Base-by-base conservation (phyloP, 371 early-diverging fungal genomes). In the Lichtheimia ornata region DNA sequence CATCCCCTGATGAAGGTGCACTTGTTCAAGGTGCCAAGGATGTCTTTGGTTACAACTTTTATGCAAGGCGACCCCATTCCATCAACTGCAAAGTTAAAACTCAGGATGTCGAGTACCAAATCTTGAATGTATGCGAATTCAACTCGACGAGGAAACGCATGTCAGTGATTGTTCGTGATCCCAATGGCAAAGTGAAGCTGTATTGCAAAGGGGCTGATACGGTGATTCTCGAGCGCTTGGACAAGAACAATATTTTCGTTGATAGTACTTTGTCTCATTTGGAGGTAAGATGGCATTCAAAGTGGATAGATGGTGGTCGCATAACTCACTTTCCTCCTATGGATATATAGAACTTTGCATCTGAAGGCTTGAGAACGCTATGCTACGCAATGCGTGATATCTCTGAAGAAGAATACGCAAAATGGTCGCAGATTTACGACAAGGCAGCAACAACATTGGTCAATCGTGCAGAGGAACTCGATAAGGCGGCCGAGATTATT, bases 131-230 rank as follows among this genome's bases (percentile, higher is more conserved):
- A 52, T 94, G 94, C 73, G 99, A 98, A 71, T 98, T 98, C 83
- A 97, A 97, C 70, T 93, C 94, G 43, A 96, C 96, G 17, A 85
- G 99, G 42, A 98, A 98, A 70, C 88, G 99, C 53, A 97, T 98
- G 99, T 94, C 94, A 2, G 91, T 92, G 2, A 75, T 98, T 27
- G 80, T 96, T 14, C 86, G 94, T 18, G 82, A 85, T 50, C 93
- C 96, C 2, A 93, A 95, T 61, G 95, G 94, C 28, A 85, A 87
- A 53, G 91, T 98, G 59, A 91, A 91, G 67, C 79, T 98, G 45
- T 96, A 92, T 77, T 92, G 92, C 67, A 99, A 99, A 73, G 99
- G 99, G 25, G 98, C 99, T 13, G 99, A 99, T 77, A 94, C 96
- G 0, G 97, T 98, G 25, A 97, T 98, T 66, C 70, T 96, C 42